A percentile compares a stretch with the other conserved stretches of the same genome.
Conservation (phyloP, 495 filamentous ascomycete species). For the Beverwykella pulmonaria region DNA sequence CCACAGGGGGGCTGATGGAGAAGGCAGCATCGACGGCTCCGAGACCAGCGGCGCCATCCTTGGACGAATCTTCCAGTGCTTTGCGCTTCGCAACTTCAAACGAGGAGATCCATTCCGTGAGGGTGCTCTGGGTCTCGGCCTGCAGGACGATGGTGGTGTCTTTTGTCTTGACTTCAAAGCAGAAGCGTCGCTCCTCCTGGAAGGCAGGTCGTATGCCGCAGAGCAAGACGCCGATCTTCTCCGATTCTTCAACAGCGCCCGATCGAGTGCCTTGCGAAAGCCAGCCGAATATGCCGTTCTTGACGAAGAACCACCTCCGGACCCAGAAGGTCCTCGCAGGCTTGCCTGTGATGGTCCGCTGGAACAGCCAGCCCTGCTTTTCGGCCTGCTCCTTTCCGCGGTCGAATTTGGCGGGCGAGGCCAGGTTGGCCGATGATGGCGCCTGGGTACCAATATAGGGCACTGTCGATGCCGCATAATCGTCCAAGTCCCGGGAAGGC, state of each 20-base stretch:
- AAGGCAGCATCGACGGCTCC: conserved; percentile 79
- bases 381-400: conserved; percentile 52
- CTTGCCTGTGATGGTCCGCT: conserved; percentile 82
- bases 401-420: conserved; percentile 48
- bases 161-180: conserved; percentile 98
- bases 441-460: conserved; percentile 77
- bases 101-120: conserved; percentile 87
- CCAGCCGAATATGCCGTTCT: conserved; percentile 95
- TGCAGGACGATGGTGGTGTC: conserved; percentile 87
- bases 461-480: conserved; percentile 85
- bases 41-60: conserved; percentile 61
- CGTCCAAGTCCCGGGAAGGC: conserved; percentile 88
- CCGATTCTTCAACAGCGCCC: conserved; percentile 89
- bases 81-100: conserved; percentile 93
- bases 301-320: conserved; percentile 90
- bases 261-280: conserved; percentile 82
- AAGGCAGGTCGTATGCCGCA: conserved; percentile 89
- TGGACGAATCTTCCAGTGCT: conserved; percentile 77
- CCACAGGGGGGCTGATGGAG: conserved; percentile 82
- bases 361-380: conserved; percentile 94
- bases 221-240: conserved; percentile 91
- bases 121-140: conserved; percentile 85
- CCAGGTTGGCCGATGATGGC: conserved; percentile 58
- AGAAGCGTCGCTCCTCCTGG: conserved; percentile 91
- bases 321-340: conserved; percentile 86